Evolutionary conservation across 2,329 filamentous ascomycete species (phyloP), one percentile per base, ranked within the genome.

Genomic region (Nigrospora sphaerica): DNA sequence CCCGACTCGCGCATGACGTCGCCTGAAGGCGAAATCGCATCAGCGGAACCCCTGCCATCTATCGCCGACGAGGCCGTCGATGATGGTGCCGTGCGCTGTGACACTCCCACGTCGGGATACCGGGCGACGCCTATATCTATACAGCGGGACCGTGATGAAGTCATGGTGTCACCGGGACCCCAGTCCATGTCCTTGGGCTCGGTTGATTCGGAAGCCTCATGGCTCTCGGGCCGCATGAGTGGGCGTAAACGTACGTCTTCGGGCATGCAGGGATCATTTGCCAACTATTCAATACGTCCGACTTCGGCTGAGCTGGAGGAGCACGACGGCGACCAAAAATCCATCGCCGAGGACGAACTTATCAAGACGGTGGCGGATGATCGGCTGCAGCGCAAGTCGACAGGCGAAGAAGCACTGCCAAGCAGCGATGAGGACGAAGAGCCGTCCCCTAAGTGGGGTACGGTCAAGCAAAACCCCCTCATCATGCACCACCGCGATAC

Each of bases 171-270:
- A 6, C 81, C 73, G 16, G 83, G 75, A 54, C 75, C 69, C 33
- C 77, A 90, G 60, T 88, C 90, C 31, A 85, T 91, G 63, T 97
- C 92, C 0, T 75, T 97, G 16, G 93, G 90, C 2, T 96, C 91
- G 0, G 88, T 97, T 49, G 93, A 96, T 60, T 96, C 91, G 0
- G 93, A 98, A 69, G 93, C 80, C 5, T 96, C 91, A 1, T 98
- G 93, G 93, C 81, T 98, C 39, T 93, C 90, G 4, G 90, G 92
- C 14, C 43, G 43, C 12, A 33, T 39, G 47, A 65, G 73, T 3
- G 64, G 65, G 42, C 75, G 73, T 53, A 73, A 71, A 57, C 65
- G 72, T 52, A 64, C 67, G 31, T 72, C 73, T 53, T 59, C 72
- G 46, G 62, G 72, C 60, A 64, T 80, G 60, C 57, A 72, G 32